Conservation (phyloP, 2,329 filamentous ascomycete species). For the Raffaelea arxii region DNA sequence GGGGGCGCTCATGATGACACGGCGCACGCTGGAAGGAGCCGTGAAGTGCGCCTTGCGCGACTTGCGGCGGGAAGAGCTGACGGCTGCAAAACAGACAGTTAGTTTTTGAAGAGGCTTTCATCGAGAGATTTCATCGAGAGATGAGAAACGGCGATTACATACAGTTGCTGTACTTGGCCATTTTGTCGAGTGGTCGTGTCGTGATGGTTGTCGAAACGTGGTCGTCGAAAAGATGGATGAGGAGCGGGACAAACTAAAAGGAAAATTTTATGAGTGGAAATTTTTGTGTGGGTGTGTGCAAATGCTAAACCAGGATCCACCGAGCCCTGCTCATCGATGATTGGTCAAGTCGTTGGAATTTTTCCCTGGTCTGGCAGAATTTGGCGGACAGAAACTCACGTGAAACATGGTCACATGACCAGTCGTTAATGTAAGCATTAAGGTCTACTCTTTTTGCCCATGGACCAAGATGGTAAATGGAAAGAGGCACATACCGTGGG, state of each 20-base stretch:
- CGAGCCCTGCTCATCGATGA: not conserved
- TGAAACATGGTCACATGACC: too few species aligned
- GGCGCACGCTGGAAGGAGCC: conserved; percentile 88
- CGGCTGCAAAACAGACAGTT: conserved; percentile 28
- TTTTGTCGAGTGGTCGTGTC: conserved; percentile 32
- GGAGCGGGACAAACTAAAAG: conserved; percentile 1
- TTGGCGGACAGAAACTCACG: too few species aligned
- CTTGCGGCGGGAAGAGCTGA: conserved; percentile 89
- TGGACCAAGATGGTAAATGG: too few species aligned
- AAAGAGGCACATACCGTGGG: too few species aligned
- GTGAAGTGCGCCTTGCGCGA: conserved; percentile 97
- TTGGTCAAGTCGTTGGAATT: too few species aligned
- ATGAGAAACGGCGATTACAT: conserved; percentile 19
- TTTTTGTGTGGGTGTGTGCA: not conserved
- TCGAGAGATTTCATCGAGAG: not conserved
- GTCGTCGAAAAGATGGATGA: not conserved
- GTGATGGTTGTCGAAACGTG: not conserved
- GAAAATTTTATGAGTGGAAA: not conserved
- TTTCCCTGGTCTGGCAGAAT: too few species aligned
- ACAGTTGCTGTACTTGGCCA: conserved; percentile 63
- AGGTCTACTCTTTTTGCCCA: too few species aligned
- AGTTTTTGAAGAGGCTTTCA: not conserved
- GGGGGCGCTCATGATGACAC: conserved; percentile 93
- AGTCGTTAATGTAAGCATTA: too few species aligned
- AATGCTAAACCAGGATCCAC: not conserved